Evolutionary conservation across 73 alveolate species (phyloP), one percentile per base, ranked within the genome.

Genomic region (Paramecium octaurelia): DNA sequence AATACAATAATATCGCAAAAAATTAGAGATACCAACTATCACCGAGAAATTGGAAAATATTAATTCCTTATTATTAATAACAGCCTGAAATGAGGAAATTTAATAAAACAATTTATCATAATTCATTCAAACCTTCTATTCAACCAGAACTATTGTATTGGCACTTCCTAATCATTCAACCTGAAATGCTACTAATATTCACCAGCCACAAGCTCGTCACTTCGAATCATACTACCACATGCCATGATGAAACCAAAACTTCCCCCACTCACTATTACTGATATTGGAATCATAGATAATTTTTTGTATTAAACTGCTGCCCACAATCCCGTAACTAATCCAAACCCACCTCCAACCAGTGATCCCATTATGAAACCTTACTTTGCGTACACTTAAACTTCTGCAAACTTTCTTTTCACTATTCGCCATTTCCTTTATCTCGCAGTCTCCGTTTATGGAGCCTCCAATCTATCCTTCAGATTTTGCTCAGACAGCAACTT

Each of bases 201-300:
- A 54, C 69, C 69, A 54, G 35, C 69, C 18, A 54, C 21, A 4
- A 54, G 21, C 8, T 24, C 84, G 59, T 86, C 93, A 48, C 70
- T 86, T 64, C 93, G 68, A 48, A 87, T 87, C 57, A 87, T 54
- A 40, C 88, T 64, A 87, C 93, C 93, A 68, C 93, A 87, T 36
- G 85, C 85, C 93, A 87, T 87, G 23, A 87, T 87, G 34, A 87
- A 87, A 24, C 93, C 93, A 87, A 87, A 87, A 77, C 83, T 64
- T 2, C 93, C 93, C 8, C 93, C 93, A 59, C 88, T 64, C 21
- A 77, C 42, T 35, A 87, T 36, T 20, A 87, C 70, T 29, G 93
- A 87, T 42, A 87, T 64, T 40, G 93, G 93, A 60, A 87, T 73
- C 58, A 87, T 58, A 8, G 85, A 34, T 31, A 87, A 31, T 68